A percentile compares a stretch with the other conserved stretches of the same genome.
phyloP scores from a whole-genome alignment of 2,329 filamentous ascomycete species.

The Trichophyton equinum region DNA sequence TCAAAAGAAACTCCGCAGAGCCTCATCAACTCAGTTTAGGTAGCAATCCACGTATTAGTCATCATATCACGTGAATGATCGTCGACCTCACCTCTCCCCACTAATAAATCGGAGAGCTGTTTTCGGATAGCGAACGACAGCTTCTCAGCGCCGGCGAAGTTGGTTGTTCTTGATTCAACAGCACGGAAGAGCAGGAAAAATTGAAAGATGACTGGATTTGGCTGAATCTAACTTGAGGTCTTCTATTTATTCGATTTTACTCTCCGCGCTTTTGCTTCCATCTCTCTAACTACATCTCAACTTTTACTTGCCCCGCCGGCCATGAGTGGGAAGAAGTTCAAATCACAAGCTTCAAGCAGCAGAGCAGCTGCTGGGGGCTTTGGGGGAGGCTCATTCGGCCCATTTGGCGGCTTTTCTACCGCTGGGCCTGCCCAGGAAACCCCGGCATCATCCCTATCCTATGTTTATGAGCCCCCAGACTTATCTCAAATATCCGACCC shows the following conservation, averaged over 20 bases:
- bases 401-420: slow-evolving; percentile 31
- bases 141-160: not conserved
- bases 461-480: slow-evolving; percentile 74
- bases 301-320: not conserved
- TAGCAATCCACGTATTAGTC: not conserved
- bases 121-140: not conserved
- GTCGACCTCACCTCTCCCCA: not conserved
- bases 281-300: not conserved
- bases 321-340: slow-evolving; percentile 50
- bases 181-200: not conserved
- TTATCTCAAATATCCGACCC: slow-evolving; percentile 64
- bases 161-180: not conserved
- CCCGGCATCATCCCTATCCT: slow-evolving; percentile 58
- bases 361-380: slow-evolving; percentile 41
- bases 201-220: not conserved
- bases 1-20: slow-evolving; percentile 1
- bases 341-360: slow-evolving; percentile 51
- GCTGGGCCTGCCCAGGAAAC: slow-evolving; percentile 28
- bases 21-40: not conserved
- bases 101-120: not conserved
- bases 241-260: not conserved
- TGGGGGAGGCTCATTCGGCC: slow-evolving; percentile 23
- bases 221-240: not conserved
- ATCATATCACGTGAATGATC: not conserved
- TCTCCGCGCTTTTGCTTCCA: not conserved